Evolutionary conservation across 2,329 filamentous ascomycete genomes (phyloP), one percentile per base, ranked within the genome.

Genomic region (Ilyonectria robusta): DNA sequence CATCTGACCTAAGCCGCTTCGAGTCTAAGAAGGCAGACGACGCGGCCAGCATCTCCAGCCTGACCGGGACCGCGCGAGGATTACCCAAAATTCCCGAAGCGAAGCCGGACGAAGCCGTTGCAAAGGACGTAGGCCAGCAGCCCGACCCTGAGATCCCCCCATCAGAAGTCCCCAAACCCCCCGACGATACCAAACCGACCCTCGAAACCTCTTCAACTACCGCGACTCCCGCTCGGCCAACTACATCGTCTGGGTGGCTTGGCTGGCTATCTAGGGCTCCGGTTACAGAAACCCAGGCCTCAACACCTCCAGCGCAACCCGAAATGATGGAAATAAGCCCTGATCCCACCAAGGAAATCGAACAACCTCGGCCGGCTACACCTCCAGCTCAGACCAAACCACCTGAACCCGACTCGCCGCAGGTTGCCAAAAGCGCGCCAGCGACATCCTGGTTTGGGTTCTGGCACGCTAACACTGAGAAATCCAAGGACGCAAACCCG

Each of bases 1-100:
- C 81, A 1, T 79, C 85, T 4, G 86, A 89, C 70, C 81, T 89
- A 35, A 83, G 82, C 61, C 84, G 85, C 48, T 89, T 85, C 66
- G 87, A 88, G 4, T 72, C 79, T 11, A 85, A 80, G 65, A 86
- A 75, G 56, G 72, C 67, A 58, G 77, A 80, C 69, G 78, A 81
- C 62, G 67, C 75, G 11, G 67, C 73, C 55, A 78, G 79, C 68
- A 65, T 80, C 40, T 72, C 70, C 61, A 78, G 77, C 68, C 72
- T 68, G 29, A 64, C 67, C n/a, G 69, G 65, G 15, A 69, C 73
- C 19, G 64, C 70, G 29, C 57, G 70, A n/a, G 67, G 71, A 2
- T 68, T 77, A 46, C 64, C 72, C 17, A 75, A 75, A 37, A 73
- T 77, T 42, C 67, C 74, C 44, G 75, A 80, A 56, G 54, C 66